These are phyloP conservation scores for Apiotrichum sp. DNA, from an alignment of 1,284 basidiomycete species.

Conservation along the genomic window DNA sequence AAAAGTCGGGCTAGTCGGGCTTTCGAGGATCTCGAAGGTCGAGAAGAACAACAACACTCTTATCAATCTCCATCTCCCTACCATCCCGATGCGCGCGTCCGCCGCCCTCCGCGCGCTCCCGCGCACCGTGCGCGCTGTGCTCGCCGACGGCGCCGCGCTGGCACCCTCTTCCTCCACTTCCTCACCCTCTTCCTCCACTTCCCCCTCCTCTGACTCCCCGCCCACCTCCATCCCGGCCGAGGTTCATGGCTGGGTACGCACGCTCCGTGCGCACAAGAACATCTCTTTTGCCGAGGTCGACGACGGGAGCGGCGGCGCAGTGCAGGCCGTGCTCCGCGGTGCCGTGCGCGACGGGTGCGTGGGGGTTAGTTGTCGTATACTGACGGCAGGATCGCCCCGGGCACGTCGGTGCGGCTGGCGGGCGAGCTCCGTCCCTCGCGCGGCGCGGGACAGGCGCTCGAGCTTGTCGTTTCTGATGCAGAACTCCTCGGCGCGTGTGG, in stretches of 20 bases:
- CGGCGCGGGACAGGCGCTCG: slow-evolving; percentile 64
- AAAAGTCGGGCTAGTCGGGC: too few relatives aligned
- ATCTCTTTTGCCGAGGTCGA: slow-evolving; percentile 74
- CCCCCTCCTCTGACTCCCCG: too few relatives aligned
- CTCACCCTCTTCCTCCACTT: too few relatives aligned
- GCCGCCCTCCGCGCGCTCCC: neutral
- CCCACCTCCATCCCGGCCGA: too few relatives aligned
- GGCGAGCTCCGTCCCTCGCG: slow-evolving; percentile 62
- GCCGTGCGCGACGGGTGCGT: slow-evolving; percentile 25
- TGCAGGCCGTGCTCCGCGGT: slow-evolving; percentile 72
- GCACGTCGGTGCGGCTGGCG: slow-evolving; percentile 61
- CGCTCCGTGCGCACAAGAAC: slow-evolving; percentile 76
- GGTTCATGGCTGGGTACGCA: slow-evolving; percentile 71
- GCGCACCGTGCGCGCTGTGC: slow-evolving; percentile 5
- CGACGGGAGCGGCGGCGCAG: slow-evolving; percentile 66
- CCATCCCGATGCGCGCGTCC: neutral
- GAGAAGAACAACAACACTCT: too few relatives aligned
- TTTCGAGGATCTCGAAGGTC: too few relatives aligned
- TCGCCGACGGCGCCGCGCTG: neutral
- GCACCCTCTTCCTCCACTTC: too few relatives aligned
- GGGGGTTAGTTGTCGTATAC: slow-evolving; percentile 20
- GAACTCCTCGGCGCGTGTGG: slow-evolving; percentile 68
- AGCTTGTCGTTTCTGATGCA: slow-evolving; percentile 62
- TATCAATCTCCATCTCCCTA: too few relatives aligned
- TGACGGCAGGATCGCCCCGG: slow-evolving; percentile 55